Evolutionary conservation across 805 yeast genomes (phyloP), one percentile per base, ranked within the genome.

Genomic region (Ascoidea tarda): DNA sequence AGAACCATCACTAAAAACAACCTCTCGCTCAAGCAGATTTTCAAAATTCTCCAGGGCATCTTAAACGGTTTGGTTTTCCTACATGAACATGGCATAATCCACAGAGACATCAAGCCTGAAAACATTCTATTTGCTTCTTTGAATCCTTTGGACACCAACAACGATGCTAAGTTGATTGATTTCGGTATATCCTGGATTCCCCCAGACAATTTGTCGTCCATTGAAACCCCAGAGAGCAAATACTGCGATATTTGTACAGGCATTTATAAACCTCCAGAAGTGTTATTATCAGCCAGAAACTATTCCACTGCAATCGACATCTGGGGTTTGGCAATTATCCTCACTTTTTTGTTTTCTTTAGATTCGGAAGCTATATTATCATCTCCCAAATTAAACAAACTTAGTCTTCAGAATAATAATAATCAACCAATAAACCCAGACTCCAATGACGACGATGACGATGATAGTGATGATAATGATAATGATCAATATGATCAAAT

Each of bases 61-160:
- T 64, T 64, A 47, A 62, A 66, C 48, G 83, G 81, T 4, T 65
- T 81, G 32, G 65, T 64, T 48, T 79, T 75, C 59, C 66, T 81
- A 51, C 93, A 86, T 59, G 61, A 67, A 21, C 69, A 76, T 51
- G 83, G 80, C 10, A 79, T 85, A 32, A 81, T 85, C 50, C 95
- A 85, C 64, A 73, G 95, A 58, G 95, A 85, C 64, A 77, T 85
- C 56, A 85, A 85, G 64, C 81, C 84, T 1, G 82, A 78, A 54
- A 81, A 81, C 59, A 73, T 81, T 47, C 63, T 81, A 61, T 72
- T 80, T 44, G 59, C 52, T n/a, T n/a, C 10, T 16, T 32, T 28
- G 28, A 6, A 6, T 46, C 66, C 63, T 33, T 57, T 63, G 14
- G 68, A 53, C 8, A 51, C 56, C 32, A 59, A 52, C 45, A 63